Evolutionary conservation across 2,329 filamentous ascomycete species (phyloP).

Genomic region (Ascochyta clinopodiicola): DNA sequence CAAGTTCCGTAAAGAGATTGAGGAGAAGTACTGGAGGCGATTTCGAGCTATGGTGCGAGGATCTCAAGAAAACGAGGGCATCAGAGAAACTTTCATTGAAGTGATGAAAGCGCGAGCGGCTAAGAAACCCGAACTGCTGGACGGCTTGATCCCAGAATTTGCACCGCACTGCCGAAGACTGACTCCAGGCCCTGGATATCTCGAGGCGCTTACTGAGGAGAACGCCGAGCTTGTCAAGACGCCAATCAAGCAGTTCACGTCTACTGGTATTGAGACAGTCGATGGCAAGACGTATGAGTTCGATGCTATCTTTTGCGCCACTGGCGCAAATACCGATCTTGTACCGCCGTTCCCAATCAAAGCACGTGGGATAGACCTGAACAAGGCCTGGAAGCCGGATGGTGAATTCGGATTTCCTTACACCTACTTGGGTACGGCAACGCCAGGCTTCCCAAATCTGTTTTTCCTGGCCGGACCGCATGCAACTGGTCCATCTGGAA

Average conservation of each 20-base stretch:
- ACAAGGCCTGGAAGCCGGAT: constrained; percentile 62
- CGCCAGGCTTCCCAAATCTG: constrained; percentile 72
- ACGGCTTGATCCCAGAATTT: constrained; percentile 52
- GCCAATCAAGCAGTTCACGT: constrained; percentile 49
- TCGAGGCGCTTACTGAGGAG: constrained; percentile 51
- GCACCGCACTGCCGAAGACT: constrained; percentile 42
- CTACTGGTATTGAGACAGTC: constrained; percentile 47
- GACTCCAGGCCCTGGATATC: constrained; percentile 46
- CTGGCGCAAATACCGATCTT: constrained; percentile 64
- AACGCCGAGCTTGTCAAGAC: constrained; percentile 51
- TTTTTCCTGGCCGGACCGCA: constrained; percentile 65
- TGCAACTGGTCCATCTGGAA: constrained; percentile 60
- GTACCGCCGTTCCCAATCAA: constrained; percentile 66
- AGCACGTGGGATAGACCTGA: constrained; percentile 61
- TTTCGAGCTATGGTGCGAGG: constrained; percentile 50
- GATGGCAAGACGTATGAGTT: constrained; percentile 49
- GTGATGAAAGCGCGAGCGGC: constrained; percentile 48
- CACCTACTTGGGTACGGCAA: constrained; percentile 69
- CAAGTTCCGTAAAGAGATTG: constrained; percentile 50
- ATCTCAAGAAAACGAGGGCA: constrained; percentile 43
- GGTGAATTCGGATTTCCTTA: constrained; percentile 68
- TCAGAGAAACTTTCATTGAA: constrained; percentile 40
- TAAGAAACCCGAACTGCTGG: constrained; percentile 51
- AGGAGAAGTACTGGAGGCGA: constrained; percentile 66
- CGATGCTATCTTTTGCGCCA: constrained; percentile 65